Conservation (phyloP, 176 grass and related monocot genomes). For the Oryza longistaminata region DNA sequence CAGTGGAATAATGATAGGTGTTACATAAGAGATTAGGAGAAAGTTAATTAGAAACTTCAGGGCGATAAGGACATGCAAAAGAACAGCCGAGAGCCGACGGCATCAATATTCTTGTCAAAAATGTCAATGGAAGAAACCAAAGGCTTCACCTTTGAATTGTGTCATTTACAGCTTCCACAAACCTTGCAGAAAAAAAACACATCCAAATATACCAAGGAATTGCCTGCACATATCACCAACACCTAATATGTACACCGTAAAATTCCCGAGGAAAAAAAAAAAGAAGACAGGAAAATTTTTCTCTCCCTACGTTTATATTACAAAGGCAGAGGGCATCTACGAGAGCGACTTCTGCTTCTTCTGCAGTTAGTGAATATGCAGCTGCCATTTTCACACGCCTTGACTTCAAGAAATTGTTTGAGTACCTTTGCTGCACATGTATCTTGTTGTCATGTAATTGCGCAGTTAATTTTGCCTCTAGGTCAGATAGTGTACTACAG, state of each 20-base stretch:
- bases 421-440: conserved; percentile 35
- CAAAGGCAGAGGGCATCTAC: conserved; percentile 43
- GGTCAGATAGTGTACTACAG: conserved; percentile 27
- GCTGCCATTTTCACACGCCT: conserved; percentile 16
- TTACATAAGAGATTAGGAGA: neutral
- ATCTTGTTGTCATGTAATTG: conserved; percentile 37
- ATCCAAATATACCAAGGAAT: conserved; percentile 43
- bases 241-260: conserved; percentile 53
- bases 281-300: conserved; percentile 3
- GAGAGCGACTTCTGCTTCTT: neutral
- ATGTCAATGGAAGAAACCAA: conserved; percentile 16
- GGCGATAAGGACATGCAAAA: conserved; percentile 1
- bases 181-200: conserved; percentile 29
- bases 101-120: conserved; percentile 1
- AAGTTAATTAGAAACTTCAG: conserved; percentile 6
- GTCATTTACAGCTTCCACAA: conserved; percentile 58
- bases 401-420: conserved; percentile 7
- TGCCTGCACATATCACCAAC: conserved; percentile 51
- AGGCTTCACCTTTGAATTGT: conserved; percentile 45
- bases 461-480: conserved; percentile 7
- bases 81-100: neutral
- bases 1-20: conserved; percentile 20
- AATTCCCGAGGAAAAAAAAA: neutral
- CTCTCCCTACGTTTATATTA: conserved; percentile 49
- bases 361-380: conserved; percentile 32